A percentile compares a stretch with the other conserved stretches of the same genome.
Evolutionary conservation across 1,284 basidiomycete genomes (phyloP).

Genomic region (Pisolithus thermaeus): DNA sequence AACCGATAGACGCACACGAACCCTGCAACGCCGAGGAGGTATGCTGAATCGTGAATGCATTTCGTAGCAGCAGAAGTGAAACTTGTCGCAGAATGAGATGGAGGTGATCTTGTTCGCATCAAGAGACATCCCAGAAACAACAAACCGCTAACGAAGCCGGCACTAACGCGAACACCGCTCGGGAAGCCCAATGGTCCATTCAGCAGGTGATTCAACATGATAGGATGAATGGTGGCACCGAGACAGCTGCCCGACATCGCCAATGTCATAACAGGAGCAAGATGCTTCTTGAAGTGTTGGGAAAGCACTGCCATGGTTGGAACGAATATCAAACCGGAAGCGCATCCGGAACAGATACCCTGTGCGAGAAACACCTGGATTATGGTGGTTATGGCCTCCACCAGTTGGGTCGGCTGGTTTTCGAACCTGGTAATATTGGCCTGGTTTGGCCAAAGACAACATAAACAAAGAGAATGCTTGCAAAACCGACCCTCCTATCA

Average conservation of each 20-base stretch:
- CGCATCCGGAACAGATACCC: constrained; percentile 28
- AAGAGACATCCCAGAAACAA: constrained; percentile 24
- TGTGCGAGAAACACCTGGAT: constrained; percentile 31
- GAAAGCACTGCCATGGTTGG: constrained; percentile 28
- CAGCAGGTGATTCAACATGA: constrained; percentile 39
- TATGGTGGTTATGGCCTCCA: not conserved
- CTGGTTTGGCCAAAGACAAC: constrained; percentile 30
- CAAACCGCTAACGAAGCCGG: constrained; percentile 21
- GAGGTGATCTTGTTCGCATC: constrained; percentile 17
- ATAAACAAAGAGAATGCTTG: constrained; percentile 30
- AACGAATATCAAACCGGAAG: constrained; percentile 25
- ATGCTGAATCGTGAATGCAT: constrained; percentile 15
- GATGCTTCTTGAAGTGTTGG: constrained; percentile 29
- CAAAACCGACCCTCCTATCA: constrained; percentile 22
- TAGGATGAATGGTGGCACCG: constrained; percentile 28
- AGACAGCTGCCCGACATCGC: constrained; percentile 29
- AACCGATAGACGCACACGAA: too few relatives aligned
- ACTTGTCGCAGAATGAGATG: too few relatives aligned
- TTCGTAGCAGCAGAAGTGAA: not conserved
- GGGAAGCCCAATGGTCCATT: constrained; percentile 22
- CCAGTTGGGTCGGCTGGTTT: not conserved
- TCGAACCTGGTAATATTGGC: constrained; percentile 31
- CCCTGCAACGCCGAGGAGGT: too few relatives aligned
- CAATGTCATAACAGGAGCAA: constrained; percentile 31
- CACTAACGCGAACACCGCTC: constrained; percentile 27